phyloP scores from a whole-genome alignment of 2,329 filamentous ascomycete species.

The Colletotrichum tabaci region DNA sequence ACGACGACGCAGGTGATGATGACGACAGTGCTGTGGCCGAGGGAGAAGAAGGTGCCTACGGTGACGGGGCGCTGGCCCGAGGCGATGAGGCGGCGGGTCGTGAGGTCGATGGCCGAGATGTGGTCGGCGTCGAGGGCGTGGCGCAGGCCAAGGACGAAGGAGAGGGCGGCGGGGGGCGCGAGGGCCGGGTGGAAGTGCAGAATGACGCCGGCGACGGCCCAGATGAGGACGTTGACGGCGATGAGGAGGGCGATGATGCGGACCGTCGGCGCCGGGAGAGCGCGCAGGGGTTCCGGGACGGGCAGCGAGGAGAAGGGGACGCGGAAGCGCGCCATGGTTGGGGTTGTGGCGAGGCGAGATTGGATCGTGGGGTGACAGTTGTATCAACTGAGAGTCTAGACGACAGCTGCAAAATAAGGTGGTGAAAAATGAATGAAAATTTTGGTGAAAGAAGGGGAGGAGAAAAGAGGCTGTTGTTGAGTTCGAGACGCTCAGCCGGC shows the following conservation, averaged over 20 bases:
- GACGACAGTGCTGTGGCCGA: constrained; percentile 95
- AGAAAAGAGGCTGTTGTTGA: background rate
- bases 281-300: constrained; percentile 48
- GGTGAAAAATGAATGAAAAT: background rate
- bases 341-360: background rate
- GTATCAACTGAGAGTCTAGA: no score
- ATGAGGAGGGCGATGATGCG: constrained; percentile 67
- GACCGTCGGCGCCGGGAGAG: constrained; percentile 53
- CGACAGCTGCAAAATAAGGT: background rate
- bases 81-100: constrained; percentile 91
- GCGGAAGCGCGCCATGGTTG: constrained; percentile 40
- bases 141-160: constrained; percentile 90
- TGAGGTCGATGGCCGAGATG: constrained; percentile 88
- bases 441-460: background rate
- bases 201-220: constrained; percentile 68
- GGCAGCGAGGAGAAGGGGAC: constrained; percentile 41
- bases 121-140: constrained; percentile 99
- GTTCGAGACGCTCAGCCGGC: constrained; percentile 22
- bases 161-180: constrained; percentile 84
- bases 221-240: constrained; percentile 67
- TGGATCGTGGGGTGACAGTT: background rate
- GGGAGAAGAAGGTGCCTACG: constrained; percentile 93
- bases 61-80: constrained; percentile 89
- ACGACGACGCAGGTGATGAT: constrained; percentile 92
- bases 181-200: constrained; percentile 72